These are phyloP conservation scores for Torulaspora pretoriensis DNA, from an alignment of 1,139 yeast genomes.

Conservation along the genomic window DNA sequence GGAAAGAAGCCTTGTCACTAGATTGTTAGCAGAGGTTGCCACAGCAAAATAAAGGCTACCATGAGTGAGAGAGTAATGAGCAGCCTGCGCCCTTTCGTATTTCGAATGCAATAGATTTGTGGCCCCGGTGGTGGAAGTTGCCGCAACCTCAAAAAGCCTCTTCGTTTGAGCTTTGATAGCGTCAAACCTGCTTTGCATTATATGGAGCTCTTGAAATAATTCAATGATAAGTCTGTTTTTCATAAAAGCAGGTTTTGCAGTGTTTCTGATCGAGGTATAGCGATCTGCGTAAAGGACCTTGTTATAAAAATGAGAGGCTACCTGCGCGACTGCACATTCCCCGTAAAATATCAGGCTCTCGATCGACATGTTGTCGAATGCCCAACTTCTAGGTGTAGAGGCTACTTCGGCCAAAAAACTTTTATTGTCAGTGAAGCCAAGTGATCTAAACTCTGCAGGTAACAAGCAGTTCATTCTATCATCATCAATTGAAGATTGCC, in stretches of 20 bases:
- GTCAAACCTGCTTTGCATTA: slow-evolving; percentile 16
- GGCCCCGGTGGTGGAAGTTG: slow-evolving; percentile 4
- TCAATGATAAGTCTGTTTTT: slow-evolving; percentile 20
- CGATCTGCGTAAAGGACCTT: slow-evolving; percentile 27
- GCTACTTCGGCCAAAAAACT: slow-evolving; percentile 24
- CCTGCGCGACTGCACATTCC: slow-evolving; percentile 19
- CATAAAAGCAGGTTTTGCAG: slow-evolving; percentile 25
- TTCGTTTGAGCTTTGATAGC: slow-evolving; percentile 23
- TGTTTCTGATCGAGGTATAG: slow-evolving; percentile 29
- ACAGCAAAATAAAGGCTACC: slow-evolving; percentile 18
- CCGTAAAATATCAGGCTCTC: slow-evolving; percentile 22
- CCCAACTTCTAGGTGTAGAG: slow-evolving; percentile 6
- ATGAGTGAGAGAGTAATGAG: slow-evolving; percentile 18
- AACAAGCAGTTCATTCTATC: slow-evolving; percentile 27
- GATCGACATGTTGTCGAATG: slow-evolving; percentile 20
- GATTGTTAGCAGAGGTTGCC: slow-evolving; percentile 21
- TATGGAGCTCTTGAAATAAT: slow-evolving; percentile 17
- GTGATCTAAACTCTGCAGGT: slow-evolving; percentile 25
- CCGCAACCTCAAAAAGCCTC: slow-evolving; percentile 23
- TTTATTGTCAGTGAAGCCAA: slow-evolving; percentile 27
- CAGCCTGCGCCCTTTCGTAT: slow-evolving; percentile 16
- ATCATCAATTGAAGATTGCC: slow-evolving; percentile 26
- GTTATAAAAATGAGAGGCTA: slow-evolving; percentile 21
- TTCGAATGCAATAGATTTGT: slow-evolving; percentile 5
- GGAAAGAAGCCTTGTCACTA: slow-evolving; percentile 23